These are phyloP conservation scores for Porcisia deanei DNA, from an alignment of 208 protist genomes.

Conservation along the genomic window DNA sequence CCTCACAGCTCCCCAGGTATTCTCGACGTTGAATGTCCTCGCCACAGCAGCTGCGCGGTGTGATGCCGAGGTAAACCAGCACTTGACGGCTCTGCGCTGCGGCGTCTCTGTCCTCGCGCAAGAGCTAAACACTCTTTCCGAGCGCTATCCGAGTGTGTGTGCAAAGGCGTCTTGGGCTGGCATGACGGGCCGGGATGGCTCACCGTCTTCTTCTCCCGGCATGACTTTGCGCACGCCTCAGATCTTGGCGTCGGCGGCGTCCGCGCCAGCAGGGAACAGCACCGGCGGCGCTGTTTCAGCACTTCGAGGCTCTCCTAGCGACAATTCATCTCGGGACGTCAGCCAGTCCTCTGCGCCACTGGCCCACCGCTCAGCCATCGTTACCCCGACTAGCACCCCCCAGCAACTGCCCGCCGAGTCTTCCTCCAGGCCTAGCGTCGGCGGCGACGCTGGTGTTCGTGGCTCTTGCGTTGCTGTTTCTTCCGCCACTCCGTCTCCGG, in stretches of 20 bases:
- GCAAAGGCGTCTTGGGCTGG: neutral
- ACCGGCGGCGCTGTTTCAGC: neutral
- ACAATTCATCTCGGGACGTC: neutral
- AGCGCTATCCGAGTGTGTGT: constrained; percentile 19
- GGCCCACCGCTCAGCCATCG: neutral
- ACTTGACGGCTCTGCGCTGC: constrained; percentile 28
- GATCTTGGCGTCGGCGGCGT: neutral
- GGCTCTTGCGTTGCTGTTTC: neutral
- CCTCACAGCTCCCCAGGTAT: constrained; percentile 5
- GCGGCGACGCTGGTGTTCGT: constrained; percentile 7
- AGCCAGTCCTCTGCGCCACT: neutral
- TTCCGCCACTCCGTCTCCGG: constrained; percentile 1
- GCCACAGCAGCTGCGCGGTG: constrained; percentile 13
- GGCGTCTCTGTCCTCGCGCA: constrained; percentile 30
- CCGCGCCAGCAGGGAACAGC: neutral
- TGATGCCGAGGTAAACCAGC: constrained; percentile 33
- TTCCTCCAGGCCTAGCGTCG: neutral
- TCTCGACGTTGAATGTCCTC: constrained; percentile 25
- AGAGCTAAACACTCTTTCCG: constrained; percentile 22
- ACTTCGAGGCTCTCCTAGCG: neutral
- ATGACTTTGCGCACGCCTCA: constrained; percentile 15
- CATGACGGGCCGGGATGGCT: neutral
- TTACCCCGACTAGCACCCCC: neutral
- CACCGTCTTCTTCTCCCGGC: neutral
- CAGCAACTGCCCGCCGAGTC: neutral